Conservation (phyloP, 2,329 filamentous ascomycete genomes). For the Dactylellina leptospora region DNA sequence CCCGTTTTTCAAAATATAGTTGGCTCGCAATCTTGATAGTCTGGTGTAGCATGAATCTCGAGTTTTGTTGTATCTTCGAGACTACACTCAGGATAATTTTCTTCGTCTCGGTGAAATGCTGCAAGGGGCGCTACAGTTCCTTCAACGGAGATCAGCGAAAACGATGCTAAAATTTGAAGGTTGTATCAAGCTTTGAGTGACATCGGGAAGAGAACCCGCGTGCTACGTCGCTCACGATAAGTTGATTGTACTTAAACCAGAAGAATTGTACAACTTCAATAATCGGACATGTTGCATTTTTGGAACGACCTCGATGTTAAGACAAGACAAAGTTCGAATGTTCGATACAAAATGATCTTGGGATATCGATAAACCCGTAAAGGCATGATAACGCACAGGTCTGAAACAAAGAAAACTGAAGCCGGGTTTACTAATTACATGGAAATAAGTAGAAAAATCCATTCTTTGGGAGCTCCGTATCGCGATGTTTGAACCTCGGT, state of each 20-base stretch:
- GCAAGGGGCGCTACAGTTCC: conserved; percentile 7
- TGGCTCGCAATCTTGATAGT: no score
- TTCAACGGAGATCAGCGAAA: neutral
- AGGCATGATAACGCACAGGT: neutral
- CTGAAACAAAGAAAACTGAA: neutral
- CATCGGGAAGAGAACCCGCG: conserved; percentile 22
- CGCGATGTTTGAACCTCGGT: neutral
- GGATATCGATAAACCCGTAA: neutral
- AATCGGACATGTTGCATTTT: conserved; percentile 51
- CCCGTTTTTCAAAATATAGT: no score
- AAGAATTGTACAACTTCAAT: conserved; percentile 4
- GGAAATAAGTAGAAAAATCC: no score
- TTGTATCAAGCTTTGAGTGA: neutral
- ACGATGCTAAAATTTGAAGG: conserved; percentile 11
- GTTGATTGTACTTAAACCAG: neutral
- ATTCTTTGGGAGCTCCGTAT: no score
- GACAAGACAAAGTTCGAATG: neutral
- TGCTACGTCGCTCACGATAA: conserved; percentile 16
- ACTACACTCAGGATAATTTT: no score
- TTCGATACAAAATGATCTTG: neutral
- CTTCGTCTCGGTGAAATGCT: neutral
- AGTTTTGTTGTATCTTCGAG: no score
- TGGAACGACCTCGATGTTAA: no score
- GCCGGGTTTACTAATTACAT: no score
- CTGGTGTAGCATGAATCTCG: no score